These are phyloP conservation scores for Oryza punctata DNA, from an alignment of 176 grass and related monocot genomes.

Conservation along the genomic window DNA sequence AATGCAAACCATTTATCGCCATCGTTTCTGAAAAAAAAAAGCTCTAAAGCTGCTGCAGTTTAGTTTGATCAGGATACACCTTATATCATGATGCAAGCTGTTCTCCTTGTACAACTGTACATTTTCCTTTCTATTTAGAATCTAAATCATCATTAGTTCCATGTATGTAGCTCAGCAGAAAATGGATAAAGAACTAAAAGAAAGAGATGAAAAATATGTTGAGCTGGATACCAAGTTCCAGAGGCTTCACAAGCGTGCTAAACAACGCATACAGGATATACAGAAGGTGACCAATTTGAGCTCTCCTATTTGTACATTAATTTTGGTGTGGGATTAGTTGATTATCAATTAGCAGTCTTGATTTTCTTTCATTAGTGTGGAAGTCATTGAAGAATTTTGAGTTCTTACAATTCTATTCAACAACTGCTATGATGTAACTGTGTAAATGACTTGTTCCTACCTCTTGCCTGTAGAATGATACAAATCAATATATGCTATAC, in stretches of 20 bases:
- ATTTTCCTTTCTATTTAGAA: constrained; percentile 5
- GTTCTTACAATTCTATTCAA: constrained; percentile 18
- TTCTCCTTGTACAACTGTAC: not conserved
- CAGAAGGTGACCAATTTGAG: constrained; percentile 74
- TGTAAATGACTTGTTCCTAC: constrained; percentile 14
- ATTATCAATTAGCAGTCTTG: not conserved
- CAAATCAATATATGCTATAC: not conserved
- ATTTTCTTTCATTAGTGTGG: not conserved
- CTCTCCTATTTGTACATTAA: constrained; percentile 13
- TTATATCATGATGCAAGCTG: not conserved
- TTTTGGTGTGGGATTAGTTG: not conserved
- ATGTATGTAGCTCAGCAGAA: constrained; percentile 83
- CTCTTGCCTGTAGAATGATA: constrained; percentile 4
- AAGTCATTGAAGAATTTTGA: not conserved
- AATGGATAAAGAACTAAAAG: constrained; percentile 90
- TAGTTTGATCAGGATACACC: constrained; percentile 24
- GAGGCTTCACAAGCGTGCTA: constrained; percentile 98
- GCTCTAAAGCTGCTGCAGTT: not conserved
- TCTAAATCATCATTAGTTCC: constrained; percentile 61
- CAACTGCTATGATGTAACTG: not conserved
- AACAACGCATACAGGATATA: constrained; percentile 93
- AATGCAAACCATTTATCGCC: constrained; percentile 6
- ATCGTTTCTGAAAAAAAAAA: constrained; percentile 2
- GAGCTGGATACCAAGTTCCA: constrained; percentile 92
- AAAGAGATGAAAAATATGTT: constrained; percentile 86